Base-by-base conservation (phyloP, 2,329 filamentous ascomycete genomes). In the Microdochium nivale region DNA sequence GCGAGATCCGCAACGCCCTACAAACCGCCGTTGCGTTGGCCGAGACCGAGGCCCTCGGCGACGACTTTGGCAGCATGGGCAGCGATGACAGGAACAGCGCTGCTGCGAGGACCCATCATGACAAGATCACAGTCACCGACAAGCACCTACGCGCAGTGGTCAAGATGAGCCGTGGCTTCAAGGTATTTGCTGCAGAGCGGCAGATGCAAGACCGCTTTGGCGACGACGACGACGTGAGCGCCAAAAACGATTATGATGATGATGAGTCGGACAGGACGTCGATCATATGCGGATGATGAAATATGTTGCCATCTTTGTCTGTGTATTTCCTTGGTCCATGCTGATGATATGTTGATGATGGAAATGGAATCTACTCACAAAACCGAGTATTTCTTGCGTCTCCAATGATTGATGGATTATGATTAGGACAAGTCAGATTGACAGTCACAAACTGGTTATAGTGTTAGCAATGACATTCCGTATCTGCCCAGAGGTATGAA, bases 161-260 rank as follows among this genome's bases (percentile, higher is more conserved):
- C 43, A 65, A 62, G 59, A 69, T 71, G 68, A 70, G 67, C 54
- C 58, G 60, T 11, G 67, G 67, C 3, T 70, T 71, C 54, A 69
- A 66, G 62, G 10, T 44, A 19, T 44, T 44, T 19, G 16, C 40
- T 3, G 40, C 40, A 5, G 40, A 44, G 21, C 40, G 40, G 19
- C 40, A 44, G 21, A 7, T 21, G n/a, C 40, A 19, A 3, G 21
- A 19, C 40, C 9, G 19, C 5, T 11, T 23, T 44, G 19, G 40
- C 19, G 19, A 23, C 19, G 40, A 44, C 7, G 40, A 44, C 14
- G 19, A 21, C 40, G 40, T 23, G 16, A 23, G 21, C 13, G n/a
- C 8, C 16, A 37, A 14, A 14, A 21, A 21, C 21, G 40, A 44
- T 7, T 16, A 44, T 19, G n/a, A 21, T 23, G 40, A 44, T 11